A percentile compares a stretch with the other conserved stretches of the same genome.
phyloP scores from a whole-genome alignment of 805 yeast genomes.

The Ogataea degrootiae region DNA sequence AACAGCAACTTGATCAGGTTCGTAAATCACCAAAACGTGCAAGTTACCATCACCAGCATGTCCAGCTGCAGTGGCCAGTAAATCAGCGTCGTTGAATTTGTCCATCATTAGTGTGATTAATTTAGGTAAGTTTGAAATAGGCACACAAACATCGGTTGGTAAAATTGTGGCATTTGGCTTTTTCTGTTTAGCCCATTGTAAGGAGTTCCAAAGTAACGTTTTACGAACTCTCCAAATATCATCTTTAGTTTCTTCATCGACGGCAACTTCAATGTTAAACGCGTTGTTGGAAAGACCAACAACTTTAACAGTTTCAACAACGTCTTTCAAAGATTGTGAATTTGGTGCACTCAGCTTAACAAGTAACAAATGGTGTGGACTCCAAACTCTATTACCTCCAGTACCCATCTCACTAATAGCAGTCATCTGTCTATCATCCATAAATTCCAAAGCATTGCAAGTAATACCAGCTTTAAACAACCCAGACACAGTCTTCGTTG shows the following conservation, averaged over 20 bases:
- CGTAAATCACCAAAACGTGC: slow-evolving; percentile 62
- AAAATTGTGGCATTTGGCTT: slow-evolving; percentile 46
- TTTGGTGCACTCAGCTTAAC: slow-evolving; percentile 59
- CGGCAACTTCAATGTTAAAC: slow-evolving; percentile 57
- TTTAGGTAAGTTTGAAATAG: slow-evolving; percentile 61
- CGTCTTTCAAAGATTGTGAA: slow-evolving; percentile 34
- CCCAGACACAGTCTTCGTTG: slow-evolving; percentile 63
- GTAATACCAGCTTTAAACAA: slow-evolving; percentile 58
- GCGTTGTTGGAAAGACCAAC: slow-evolving; percentile 53
- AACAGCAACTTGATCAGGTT: slow-evolving; percentile 40
- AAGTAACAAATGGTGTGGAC: slow-evolving; percentile 37
- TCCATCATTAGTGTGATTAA: slow-evolving; percentile 57
- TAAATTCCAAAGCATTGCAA: slow-evolving; percentile 69
- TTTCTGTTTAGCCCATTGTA: slow-evolving; percentile 56
- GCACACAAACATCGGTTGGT: slow-evolving; percentile 84
- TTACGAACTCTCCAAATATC: slow-evolving; percentile 77
- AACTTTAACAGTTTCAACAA: slow-evolving; percentile 39
- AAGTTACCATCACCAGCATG: slow-evolving; percentile 86
- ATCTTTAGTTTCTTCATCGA: slow-evolving; percentile 53
- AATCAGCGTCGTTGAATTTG: slow-evolving; percentile 49
- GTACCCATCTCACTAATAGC: slow-evolving; percentile 51
- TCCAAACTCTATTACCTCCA: slow-evolving; percentile 27
- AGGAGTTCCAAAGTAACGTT: slow-evolving; percentile 58
- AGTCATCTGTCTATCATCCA: slow-evolving; percentile 69
- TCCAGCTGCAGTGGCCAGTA: slow-evolving; percentile 60